Conservation (phyloP, 2,329 filamentous ascomycete species). For the Ramularia collo-cygni region DNA sequence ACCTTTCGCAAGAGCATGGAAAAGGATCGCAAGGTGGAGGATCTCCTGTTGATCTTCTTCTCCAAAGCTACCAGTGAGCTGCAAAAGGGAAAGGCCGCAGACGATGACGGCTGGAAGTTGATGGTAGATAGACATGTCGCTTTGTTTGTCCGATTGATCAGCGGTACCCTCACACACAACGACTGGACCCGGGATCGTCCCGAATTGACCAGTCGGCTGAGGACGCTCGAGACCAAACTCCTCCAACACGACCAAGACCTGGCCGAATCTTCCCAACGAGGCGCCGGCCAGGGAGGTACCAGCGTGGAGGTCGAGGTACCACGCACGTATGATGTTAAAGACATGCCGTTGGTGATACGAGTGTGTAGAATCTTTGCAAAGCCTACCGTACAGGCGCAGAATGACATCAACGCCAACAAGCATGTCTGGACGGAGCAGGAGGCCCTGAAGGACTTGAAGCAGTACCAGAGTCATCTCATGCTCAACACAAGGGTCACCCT, state of each 20-base stretch:
- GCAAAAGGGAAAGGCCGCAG: conserved; percentile 65
- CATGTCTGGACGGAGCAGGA: conserved; percentile 84
- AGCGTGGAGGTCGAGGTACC: conserved; percentile 78
- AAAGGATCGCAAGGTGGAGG: conserved; percentile 87
- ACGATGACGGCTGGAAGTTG: conserved; percentile 83
- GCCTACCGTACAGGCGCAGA: conserved; percentile 71
- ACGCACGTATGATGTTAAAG: conserved; percentile 85
- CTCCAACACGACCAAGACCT: conserved; percentile 91
- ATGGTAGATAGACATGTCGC: conserved; percentile 93
- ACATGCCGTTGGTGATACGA: conserved; percentile 88
- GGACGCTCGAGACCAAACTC: conserved; percentile 84
- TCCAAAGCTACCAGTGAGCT: conserved; percentile 89
- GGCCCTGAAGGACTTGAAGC: conserved; percentile 83
- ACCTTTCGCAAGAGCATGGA: conserved; percentile 86
- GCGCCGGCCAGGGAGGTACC: conserved; percentile 52
- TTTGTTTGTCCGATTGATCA: conserved; percentile 82
- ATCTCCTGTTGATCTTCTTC: conserved; percentile 92
- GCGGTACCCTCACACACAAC: conserved; percentile 70
- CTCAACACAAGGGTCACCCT: conserved; percentile 71
- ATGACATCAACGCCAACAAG: conserved; percentile 77
- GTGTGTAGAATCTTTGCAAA: conserved; percentile 83
- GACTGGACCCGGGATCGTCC: conserved; percentile 80
- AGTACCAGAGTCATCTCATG: conserved; percentile 83
- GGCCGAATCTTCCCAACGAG: conserved; percentile 52
- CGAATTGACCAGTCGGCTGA: conserved; percentile 72